Percentiles rank a stretch among this genome's conserved stretches.
Evolutionary conservation across 2,329 filamentous ascomycete genomes (phyloP).

Genomic region (Laburnicola sp.): DNA sequence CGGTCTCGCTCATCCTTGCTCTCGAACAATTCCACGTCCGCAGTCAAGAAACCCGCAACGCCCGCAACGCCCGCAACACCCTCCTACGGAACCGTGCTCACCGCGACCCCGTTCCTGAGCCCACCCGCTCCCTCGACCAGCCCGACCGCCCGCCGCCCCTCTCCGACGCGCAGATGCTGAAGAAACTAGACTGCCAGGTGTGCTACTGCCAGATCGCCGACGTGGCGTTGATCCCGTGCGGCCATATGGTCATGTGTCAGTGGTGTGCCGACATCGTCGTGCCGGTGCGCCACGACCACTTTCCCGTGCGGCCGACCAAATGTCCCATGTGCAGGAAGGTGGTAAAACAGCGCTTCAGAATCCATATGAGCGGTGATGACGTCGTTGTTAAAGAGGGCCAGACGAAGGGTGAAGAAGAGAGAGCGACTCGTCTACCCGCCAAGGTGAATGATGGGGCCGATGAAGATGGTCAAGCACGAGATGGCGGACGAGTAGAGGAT

Average conservation of each 20-base stretch:
- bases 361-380: slow-evolving; percentile 26
- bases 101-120: slow-evolving; percentile 11
- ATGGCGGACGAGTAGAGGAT: too few relatives aligned
- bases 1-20: too few relatives aligned
- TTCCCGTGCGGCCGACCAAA: slow-evolving; percentile 43
- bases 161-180: slow-evolving; percentile 53
- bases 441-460: too few relatives aligned
- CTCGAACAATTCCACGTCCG: too few relatives aligned
- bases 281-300: slow-evolving; percentile 48
- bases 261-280: slow-evolving; percentile 59
- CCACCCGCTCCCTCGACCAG: slow-evolving; percentile 46
- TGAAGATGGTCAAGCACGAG: too few relatives aligned
- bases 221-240: slow-evolving; percentile 57
- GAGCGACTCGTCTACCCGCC: too few relatives aligned
- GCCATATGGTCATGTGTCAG: slow-evolving; percentile 58
- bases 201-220: slow-evolving; percentile 58
- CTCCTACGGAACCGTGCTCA: slow-evolving; percentile 16
- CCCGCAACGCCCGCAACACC: slow-evolving; percentile 19
- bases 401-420: neutral
- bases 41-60: slow-evolving; percentile 22
- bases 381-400: neutral
- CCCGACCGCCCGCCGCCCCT: slow-evolving; percentile 53
- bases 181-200: slow-evolving; percentile 56
- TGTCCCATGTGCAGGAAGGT: slow-evolving; percentile 54
- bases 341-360: slow-evolving; percentile 51